These are phyloP conservation scores for Leccinum ambiguum DNA, from an alignment of 1,284 basidiomycete species.

Conservation along the genomic window DNA sequence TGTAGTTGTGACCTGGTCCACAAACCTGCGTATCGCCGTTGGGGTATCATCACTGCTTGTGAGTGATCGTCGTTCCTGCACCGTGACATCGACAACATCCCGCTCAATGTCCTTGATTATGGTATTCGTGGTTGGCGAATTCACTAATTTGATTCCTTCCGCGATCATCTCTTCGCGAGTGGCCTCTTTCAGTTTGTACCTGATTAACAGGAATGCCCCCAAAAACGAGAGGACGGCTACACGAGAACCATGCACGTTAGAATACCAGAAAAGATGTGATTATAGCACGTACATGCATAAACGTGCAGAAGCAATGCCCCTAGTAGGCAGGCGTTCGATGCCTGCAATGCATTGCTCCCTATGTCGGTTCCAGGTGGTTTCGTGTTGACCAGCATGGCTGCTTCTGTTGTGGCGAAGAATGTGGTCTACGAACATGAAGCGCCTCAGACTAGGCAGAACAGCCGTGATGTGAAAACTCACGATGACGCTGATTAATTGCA, in stretches of 20 bases:
- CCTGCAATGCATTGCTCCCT: slow-evolving; percentile 24
- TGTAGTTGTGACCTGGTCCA: background rate
- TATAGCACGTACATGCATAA: slow-evolving; percentile 44
- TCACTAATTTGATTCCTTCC: slow-evolving; percentile 25
- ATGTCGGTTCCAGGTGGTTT: slow-evolving; percentile 25
- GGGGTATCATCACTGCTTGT: slow-evolving; percentile 4
- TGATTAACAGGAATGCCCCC: slow-evolving; percentile 55
- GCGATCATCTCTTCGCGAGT: slow-evolving; percentile 39
- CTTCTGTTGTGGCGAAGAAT: slow-evolving; percentile 61
- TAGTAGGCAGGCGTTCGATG: slow-evolving; percentile 47
- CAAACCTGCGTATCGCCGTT: background rate
- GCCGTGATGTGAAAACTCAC: slow-evolving; percentile 34
- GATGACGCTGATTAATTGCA: slow-evolving; percentile 59
- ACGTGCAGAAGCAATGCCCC: slow-evolving; percentile 54
- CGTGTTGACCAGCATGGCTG: slow-evolving; percentile 46
- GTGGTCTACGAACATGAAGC: slow-evolving; percentile 44
- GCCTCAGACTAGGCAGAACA: slow-evolving; percentile 1
- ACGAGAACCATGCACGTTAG: background rate
- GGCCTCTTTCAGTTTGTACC: slow-evolving; percentile 53
- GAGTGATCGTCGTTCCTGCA: slow-evolving; percentile 1
- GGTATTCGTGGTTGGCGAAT: slow-evolving; percentile 20
- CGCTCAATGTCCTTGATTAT: slow-evolving; percentile 19
- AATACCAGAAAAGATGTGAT: background rate
- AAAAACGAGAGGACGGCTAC: slow-evolving; percentile 57
- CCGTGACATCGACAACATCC: background rate